These are phyloP conservation scores for Hemisphaericaspora lyxosophila DNA, from an alignment of 1,139 yeast genomes.

Conservation along the genomic window DNA sequence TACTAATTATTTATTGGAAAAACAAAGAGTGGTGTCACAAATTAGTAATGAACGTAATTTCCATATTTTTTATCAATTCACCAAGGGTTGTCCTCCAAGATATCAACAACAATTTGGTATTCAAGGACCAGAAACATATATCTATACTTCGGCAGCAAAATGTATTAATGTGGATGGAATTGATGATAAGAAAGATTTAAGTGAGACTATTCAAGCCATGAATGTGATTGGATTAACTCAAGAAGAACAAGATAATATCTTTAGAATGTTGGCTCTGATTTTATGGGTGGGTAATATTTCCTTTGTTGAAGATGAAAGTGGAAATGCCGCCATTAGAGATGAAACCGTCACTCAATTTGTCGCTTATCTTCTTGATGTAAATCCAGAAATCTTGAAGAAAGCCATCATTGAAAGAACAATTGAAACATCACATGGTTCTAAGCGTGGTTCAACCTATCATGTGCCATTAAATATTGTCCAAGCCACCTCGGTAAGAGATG, in stretches of 20 bases:
- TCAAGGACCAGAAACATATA: conserved; percentile 89
- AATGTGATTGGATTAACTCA: conserved; percentile 76
- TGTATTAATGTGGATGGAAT: conserved; percentile 86
- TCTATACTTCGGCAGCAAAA: conserved; percentile 83
- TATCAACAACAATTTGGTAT: conserved; percentile 85
- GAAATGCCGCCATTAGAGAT: conserved; percentile 80
- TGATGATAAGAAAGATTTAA: conserved; percentile 76
- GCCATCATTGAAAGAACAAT: conserved; percentile 78
- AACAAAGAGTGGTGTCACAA: conserved; percentile 94
- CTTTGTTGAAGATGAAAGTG: conserved; percentile 82
- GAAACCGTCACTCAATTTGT: conserved; percentile 89
- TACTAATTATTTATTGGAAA: conserved; percentile 90
- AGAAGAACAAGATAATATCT: conserved; percentile 86
- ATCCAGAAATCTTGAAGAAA: conserved; percentile 62
- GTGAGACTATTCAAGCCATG: conserved; percentile 87
- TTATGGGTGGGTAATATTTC: conserved; percentile 94
- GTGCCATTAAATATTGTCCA: conserved; percentile 90
- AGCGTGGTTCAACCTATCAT: conserved; percentile 90
- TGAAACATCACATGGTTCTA: conserved; percentile 86
- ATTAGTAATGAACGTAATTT: conserved; percentile 90
- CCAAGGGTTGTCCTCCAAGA: conserved; percentile 84
- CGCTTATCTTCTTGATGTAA: conserved; percentile 85
- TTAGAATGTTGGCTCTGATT: conserved; percentile 78
- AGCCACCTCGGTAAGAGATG: conserved; percentile 93
- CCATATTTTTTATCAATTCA: conserved; percentile 94